A percentile compares a stretch with the other conserved stretches of the same genome.
Conservation (phyloP, 352 stramenopile genomes). For the Albugo laibachii region DNA sequence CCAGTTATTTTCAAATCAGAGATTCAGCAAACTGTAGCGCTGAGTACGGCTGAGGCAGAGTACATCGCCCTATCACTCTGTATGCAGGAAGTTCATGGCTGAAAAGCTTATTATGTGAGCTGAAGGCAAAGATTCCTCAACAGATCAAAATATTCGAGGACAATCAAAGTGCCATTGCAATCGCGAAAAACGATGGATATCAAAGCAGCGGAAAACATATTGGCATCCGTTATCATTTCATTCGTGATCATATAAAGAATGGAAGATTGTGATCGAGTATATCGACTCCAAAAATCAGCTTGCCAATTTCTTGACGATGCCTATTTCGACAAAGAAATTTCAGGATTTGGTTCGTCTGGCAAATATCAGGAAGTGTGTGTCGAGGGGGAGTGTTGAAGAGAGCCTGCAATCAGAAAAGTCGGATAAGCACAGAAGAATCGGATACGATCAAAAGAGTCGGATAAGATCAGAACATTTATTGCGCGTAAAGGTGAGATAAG, state of each 20-base stretch:
- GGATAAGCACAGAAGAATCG: too few species aligned
- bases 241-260: slow-evolving; percentile 5
- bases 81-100: not conserved
- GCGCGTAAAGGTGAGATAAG: too few species aligned
- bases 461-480: too few species aligned
- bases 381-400: too few species aligned
- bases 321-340: slow-evolving; percentile 7
- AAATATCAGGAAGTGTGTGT: too few species aligned
- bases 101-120: not conserved
- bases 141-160: slow-evolving; percentile 1
- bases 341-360: slow-evolving; percentile 1
- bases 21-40: not conserved
- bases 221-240: slow-evolving; percentile 10
- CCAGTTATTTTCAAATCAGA: not conserved
- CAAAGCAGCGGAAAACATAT: slow-evolving; percentile 10
- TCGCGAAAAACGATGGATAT: slow-evolving; percentile 3
- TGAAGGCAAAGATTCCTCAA: not conserved
- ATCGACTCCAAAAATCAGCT: slow-evolving; percentile 10
- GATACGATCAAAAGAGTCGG: too few species aligned
- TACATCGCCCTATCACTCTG: not conserved
- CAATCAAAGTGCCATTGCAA: slow-evolving; percentile 9
- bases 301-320: slow-evolving; percentile 10
- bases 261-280: slow-evolving; percentile 7
- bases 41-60: not conserved
- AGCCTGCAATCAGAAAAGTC: too few species aligned